Evolutionary conservation across 345 rosid species (phyloP), one percentile per base, ranked within the genome.

Genomic region (Raphanus sativus): DNA sequence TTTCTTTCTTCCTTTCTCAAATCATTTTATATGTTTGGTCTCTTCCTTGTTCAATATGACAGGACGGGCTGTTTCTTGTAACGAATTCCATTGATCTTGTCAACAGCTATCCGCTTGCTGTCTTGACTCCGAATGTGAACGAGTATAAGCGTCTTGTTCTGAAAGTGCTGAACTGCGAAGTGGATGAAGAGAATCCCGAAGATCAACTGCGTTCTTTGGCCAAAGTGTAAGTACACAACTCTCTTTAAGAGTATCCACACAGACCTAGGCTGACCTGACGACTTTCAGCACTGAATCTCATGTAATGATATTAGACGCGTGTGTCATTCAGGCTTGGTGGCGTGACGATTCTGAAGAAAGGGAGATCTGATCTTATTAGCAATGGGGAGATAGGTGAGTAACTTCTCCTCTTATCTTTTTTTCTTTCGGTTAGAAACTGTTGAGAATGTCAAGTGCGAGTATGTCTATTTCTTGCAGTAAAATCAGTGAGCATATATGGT

Each of bases 21-120:
- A n/a, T n/a, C n/a, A n/a, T n/a, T 15, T 48, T 50, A 11, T 42
- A 42, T 13, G 54, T 62, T 50, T 76, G 2, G 32, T 56, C 34
- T 60, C 10, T 11, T 73, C 9, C 8, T 11, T 36, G 11, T 62
- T 36, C 38, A 10, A 24, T 54, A 38, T 33, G 1, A 48, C 84
- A 90, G 97, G 96, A 94, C 13, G 97, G 96, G 62, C 89, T 95
- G 62, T 95, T 89, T 83, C 99, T 90, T 78, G 87, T 92, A 32
- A 90, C 93, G 28, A 83, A 88, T 72, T 72, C 65, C 73, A 75
- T 87, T 69, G 90, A 89, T 70, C 89, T 95, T 71, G 87, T 95
- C 74, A 85, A 86, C 3, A 86, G 85, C 61, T 90, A 94, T 76
- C 91, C 86, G 6, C 81, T 89, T 40, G 99, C 97, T 81, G 89